phyloP scores from a whole-genome alignment of 1,139 yeast species.

The Petasospora fabianii region DNA sequence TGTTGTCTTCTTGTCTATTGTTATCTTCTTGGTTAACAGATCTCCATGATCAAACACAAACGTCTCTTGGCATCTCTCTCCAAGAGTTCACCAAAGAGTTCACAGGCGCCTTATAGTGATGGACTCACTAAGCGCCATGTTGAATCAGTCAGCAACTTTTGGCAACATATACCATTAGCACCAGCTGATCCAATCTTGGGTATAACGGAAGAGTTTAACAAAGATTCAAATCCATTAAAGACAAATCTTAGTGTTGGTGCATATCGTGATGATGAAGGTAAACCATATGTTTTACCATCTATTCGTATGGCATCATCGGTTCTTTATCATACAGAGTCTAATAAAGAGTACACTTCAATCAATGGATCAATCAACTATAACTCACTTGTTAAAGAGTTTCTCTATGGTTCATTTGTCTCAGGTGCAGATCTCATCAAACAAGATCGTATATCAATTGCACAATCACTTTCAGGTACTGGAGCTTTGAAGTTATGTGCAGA shows the following conservation, averaged over 20 bases:
- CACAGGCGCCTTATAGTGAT: not conserved
- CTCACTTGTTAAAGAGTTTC: slow-evolving; percentile 62
- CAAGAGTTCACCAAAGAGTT: slow-evolving; percentile 2
- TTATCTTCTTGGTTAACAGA: too few species aligned
- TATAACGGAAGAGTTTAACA: slow-evolving; percentile 52
- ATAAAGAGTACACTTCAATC: slow-evolving; percentile 78
- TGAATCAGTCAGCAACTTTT: slow-evolving; percentile 7
- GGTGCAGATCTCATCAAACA: slow-evolving; percentile 27
- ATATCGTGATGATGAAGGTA: slow-evolving; percentile 77
- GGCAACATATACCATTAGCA: slow-evolving; percentile 20
- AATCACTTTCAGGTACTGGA: slow-evolving; percentile 92
- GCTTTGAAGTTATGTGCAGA: slow-evolving; percentile 84
- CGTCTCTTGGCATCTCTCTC: slow-evolving; percentile 9
- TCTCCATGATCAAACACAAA: slow-evolving; percentile 1
- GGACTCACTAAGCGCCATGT: slow-evolving; percentile 4
- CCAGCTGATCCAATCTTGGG: slow-evolving; percentile 77
- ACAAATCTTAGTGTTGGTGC: slow-evolving; percentile 93
- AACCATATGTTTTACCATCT: slow-evolving; percentile 86
- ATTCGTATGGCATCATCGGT: slow-evolving; percentile 61
- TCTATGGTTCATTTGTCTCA: slow-evolving; percentile 57
- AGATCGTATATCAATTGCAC: slow-evolving; percentile 64
- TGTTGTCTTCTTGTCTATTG: too few species aligned
- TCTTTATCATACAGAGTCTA: slow-evolving; percentile 28
- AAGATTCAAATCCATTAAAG: slow-evolving; percentile 58
- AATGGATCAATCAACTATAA: slow-evolving; percentile 70